Percentiles rank a stretch among this genome's conserved stretches.
Evolutionary conservation across 2,329 filamentous ascomycete species (phyloP).

Genomic region (Colletotrichum abscissum): DNA sequence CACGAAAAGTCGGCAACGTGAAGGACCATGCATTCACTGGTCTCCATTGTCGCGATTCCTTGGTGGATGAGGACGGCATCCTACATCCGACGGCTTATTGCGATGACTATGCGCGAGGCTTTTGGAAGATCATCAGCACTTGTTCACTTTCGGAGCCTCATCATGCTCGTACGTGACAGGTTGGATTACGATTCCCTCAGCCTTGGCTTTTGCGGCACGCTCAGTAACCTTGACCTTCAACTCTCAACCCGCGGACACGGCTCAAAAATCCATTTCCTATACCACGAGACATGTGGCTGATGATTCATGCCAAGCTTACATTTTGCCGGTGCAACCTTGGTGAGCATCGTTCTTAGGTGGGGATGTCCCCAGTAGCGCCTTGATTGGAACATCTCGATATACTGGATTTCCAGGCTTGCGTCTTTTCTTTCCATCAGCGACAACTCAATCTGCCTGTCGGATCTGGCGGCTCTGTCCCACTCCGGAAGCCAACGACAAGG

Average conservation of each 20-base stretch:
- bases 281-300: neutral
- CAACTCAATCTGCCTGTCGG: neutral
- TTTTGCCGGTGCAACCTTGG: neutral
- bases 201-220: constrained; percentile 6
- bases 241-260: neutral
- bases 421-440: no score
- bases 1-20: neutral
- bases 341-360: neutral
- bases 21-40: neutral
- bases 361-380: neutral
- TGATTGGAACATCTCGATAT: neutral
- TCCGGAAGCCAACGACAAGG: neutral
- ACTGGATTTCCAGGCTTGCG: neutral
- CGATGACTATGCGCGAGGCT: neutral
- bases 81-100: neutral
- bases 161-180: constrained; percentile 22
- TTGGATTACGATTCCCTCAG: constrained; percentile 19
- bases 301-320: constrained; percentile 17
- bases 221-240: neutral
- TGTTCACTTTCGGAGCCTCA: neutral
- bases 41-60: neutral
- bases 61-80: neutral
- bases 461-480: constrained; percentile 3
- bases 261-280: neutral
- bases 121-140: neutral